Evolutionary conservation across 371 early-diverging fungal species (phyloP), one percentile per base, ranked within the genome.

Genomic region (Thermomucor indicae-seudaticae): DNA sequence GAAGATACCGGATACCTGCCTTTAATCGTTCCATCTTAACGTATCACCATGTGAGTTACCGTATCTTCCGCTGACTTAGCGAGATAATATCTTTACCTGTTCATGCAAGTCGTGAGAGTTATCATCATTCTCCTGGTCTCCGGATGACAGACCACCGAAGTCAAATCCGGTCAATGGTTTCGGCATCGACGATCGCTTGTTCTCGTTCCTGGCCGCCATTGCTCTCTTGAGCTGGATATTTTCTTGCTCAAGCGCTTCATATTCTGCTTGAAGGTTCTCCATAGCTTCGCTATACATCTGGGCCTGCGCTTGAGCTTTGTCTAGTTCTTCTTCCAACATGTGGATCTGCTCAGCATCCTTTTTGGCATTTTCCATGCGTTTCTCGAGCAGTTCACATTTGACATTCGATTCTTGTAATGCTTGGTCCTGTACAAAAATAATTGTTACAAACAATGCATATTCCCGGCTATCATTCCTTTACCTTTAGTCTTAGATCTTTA

Each of bases 301-400:
- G 45, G 83, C 81, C 64, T 87, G 86, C 17, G 75, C 66, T 43
- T 65, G 69, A n/a, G 85, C 67, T 35, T 78, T 79, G 20, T 71
- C 58, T 3, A 90, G 67, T 7, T 80, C 69, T 29, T 70, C 66
- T 59, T 91, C 86, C 47, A 90, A 57, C 20, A 68, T 60, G 1
- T 58, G 57, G 16, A 86, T 81, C 29, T 77, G 80, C 23, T 88
- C 89, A 0, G 78, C 75, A 59, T 88, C 83, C 50, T 84, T 81
- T 50, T 80, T 81, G 41, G 79, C 75, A 6, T 58, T 51, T 47
- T 88, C 88, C 60, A 83, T 80, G 14, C 90, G 78, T 55, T 81
- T 88, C 58, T 89, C 90, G 12, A 92, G 75, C 49, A 91, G 57
- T 43, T 88, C 89, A 3, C 92, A 78, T 65, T 86, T 87, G 35